phyloP scores from a whole-genome alignment of 495 filamentous ascomycete genomes.

The Schizothecium vesticola region DNA sequence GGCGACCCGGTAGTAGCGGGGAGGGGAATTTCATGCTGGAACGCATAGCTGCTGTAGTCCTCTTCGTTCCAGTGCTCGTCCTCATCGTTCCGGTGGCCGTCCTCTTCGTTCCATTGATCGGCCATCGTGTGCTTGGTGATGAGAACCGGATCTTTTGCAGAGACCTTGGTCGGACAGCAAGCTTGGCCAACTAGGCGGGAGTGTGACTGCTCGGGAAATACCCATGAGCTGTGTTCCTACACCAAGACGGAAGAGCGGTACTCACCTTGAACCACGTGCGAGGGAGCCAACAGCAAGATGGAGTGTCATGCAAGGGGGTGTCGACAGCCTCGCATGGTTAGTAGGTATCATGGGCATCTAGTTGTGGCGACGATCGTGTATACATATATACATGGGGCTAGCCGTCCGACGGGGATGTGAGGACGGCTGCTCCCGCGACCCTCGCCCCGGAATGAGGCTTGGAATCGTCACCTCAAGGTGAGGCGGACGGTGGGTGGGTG shows the following conservation, averaged over 20 bases:
- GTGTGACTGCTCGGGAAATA: neutral
- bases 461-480: neutral
- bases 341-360: neutral
- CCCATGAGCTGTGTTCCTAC: neutral
- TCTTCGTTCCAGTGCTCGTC: neutral
- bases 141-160: neutral
- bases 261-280: neutral
- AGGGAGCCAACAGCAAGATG: neutral
- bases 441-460: neutral
- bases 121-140: neutral
- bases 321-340: neutral
- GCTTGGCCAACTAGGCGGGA: neutral
- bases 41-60: neutral
- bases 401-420: neutral
- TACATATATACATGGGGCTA: neutral
- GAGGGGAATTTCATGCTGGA: neutral
- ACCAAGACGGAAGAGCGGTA: neutral
- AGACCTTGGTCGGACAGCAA: neutral
- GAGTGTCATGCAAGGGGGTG: neutral
- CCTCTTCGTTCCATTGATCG: neutral
- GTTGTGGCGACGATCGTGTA: neutral
- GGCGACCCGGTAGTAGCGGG: neutral
- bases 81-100: neutral
- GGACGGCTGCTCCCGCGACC: neutral
- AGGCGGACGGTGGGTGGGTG: neutral